These are phyloP conservation scores for Mytilinidion resinicola DNA, from an alignment of 495 filamentous ascomycete species.

Conservation along the genomic window DNA sequence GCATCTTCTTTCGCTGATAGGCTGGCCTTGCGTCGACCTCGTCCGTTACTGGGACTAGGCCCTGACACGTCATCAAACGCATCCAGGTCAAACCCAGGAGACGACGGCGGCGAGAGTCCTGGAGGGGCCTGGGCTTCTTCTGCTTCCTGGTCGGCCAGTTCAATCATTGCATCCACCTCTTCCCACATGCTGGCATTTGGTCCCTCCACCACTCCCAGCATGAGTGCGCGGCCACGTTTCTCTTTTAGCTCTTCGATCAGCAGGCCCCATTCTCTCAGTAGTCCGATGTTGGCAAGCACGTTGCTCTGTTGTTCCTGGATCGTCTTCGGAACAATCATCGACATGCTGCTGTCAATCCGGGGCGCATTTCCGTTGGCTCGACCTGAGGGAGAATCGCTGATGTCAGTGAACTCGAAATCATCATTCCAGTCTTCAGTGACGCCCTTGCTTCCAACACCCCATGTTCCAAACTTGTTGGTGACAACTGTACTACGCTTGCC, in stretches of 20 bases:
- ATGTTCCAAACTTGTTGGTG: conserved; percentile 79
- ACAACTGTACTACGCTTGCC: conserved; percentile 52
- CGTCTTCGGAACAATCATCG: conserved; percentile 37
- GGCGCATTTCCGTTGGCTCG: conserved; percentile 17
- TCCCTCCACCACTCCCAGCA: conserved; percentile 31
- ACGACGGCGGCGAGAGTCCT: conserved; percentile 34
- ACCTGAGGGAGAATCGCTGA: conserved; percentile 22
- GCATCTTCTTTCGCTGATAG: conserved; percentile 18
- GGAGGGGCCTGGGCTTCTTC: conserved; percentile 31
- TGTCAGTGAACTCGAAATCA: conserved; percentile 39
- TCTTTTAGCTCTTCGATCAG: conserved; percentile 41
- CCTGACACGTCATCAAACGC: conserved; percentile 33
- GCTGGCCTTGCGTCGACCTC: conserved; percentile 18
- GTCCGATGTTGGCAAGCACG: conserved; percentile 38
- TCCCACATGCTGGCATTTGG: conserved; percentile 31
- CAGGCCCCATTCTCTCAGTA: conserved; percentile 38
- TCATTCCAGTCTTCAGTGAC: conserved; percentile 43
- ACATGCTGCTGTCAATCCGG: conserved; percentile 34
- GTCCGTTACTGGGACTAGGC: conserved; percentile 20
- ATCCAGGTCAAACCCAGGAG: conserved; percentile 34
- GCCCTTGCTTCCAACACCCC: conserved; percentile 77
- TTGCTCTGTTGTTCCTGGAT: conserved; percentile 40
- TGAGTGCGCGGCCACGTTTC: conserved; percentile 32
- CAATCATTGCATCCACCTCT: conserved; percentile 42
- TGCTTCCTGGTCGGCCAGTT: conserved; percentile 39